Base-by-base conservation (phyloP, 2,329 filamentous ascomycete species). In the Nemania sp. region DNA sequence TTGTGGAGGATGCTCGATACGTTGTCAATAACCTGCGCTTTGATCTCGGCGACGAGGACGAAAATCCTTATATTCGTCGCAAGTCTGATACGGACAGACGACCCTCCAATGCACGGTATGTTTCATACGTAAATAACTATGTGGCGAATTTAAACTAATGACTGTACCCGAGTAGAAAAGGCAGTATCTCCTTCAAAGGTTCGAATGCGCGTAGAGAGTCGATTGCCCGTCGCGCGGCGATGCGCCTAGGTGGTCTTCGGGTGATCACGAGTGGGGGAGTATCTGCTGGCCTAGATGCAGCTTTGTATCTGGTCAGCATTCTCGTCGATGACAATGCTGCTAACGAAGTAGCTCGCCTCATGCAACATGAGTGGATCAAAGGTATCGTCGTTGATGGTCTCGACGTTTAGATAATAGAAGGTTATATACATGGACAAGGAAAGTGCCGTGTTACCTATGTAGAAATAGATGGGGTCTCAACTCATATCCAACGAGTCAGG, bases 21-120 rank as follows among this genome's bases (percentile, higher is more conserved):
- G 93, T 97, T 22, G 93, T 97, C 79, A 97, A 97, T 86, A 96
- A 97, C 82, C 90, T 94, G 67, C 91, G 93, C 74, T 97, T 95
- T 79, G 93, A 96, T 75, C 84, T 96, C 73, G 91, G 91, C 68
- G 89, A 94, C 77, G 89, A 92, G 76, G 92, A 94, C 70, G 90
- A 94, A 80, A 95, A 93, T 80, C 92, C 92, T 35, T 95, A 95
- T 81, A 90, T 96, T 79, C 87, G 92, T 75, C 89, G 88, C 83
- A 92, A 91, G 85, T 88, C 89, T 66, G 90, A 92, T 73, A 84
- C 86, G 70, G 88, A 85, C 56, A 84, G 87, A 72, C 87, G 88
- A 69, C 86, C 88, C 54, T 88, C 88, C 54, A 88, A 85, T 75
- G 88, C 86, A 70, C 84, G 88, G 86, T 89, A 84, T 73, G 86